phyloP scores from a whole-genome alignment of 768 basidiomycete species.

The Trametes sanguinea region DNA sequence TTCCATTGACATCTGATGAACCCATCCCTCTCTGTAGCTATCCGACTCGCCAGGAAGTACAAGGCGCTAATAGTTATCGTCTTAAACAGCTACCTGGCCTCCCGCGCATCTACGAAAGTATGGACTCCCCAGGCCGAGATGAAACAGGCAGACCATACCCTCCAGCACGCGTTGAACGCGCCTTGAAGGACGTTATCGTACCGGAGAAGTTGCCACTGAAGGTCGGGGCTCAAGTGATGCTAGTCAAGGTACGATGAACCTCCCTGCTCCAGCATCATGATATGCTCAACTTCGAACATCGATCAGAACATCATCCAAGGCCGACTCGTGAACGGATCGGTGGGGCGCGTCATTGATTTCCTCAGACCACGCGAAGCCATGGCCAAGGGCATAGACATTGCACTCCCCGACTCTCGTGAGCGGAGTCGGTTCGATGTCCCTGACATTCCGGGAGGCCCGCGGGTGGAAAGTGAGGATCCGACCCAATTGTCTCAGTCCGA shows the following conservation, averaged over 20 bases:
- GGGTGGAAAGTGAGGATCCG: not conserved
- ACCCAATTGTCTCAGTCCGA: not conserved
- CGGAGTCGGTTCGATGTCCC: not conserved
- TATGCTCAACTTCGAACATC: not conserved
- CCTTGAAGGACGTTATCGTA: conserved; percentile 65
- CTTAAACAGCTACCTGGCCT: conserved; percentile 45
- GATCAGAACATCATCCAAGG: conserved; percentile 69
- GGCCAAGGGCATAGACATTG: conserved; percentile 38
- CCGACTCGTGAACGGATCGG: conserved; percentile 67
- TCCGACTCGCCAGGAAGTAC: conserved; percentile 72
- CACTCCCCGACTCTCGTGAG: conserved; percentile 12
- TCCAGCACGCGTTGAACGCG: conserved; percentile 40
- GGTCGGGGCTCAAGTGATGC: conserved; percentile 85
- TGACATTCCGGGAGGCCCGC: not conserved
- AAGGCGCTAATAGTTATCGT: conserved; percentile 60
- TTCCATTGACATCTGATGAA: not conserved
- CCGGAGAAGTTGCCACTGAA: conserved; percentile 43
- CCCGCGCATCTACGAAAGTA: conserved; percentile 43
- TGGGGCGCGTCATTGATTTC: conserved; percentile 43
- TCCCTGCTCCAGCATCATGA: not conserved
- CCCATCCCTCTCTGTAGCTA: conserved; percentile 45
- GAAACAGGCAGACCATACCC: conserved; percentile 42
- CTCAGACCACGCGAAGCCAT: conserved; percentile 40
- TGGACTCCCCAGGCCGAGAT: conserved; percentile 50
- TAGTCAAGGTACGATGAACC: conserved; percentile 56